Base-by-base conservation (phyloP, 106 monocot species). In the Triglochin maritima region DNA sequence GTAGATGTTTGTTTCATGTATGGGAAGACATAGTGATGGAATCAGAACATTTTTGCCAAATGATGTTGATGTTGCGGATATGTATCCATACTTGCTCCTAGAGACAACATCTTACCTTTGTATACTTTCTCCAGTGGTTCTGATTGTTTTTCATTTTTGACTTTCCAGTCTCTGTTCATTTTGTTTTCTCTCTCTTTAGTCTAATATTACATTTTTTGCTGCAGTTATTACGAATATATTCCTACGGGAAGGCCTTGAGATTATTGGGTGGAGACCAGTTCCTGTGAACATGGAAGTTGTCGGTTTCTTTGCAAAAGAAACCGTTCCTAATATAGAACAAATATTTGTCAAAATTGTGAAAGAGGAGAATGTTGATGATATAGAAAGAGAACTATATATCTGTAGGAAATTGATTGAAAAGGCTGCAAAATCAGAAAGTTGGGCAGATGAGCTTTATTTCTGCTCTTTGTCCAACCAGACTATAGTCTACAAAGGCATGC, bases 401-500 rank as follows among this genome's bases (percentile, higher is more conserved):
- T 87, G 83, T 69, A 74, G 91, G 65, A 96, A 96, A 73, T 69
- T 90, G 47, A 83, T 96, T 59, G 96, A 96, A 60, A 72, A 73
- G 48, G 83, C 82, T 46, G 70, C 74, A 62, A 75, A 69, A 68
- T 77, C 76, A 47, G 81, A 85, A 75, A 67, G 65, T 17, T 96
- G 90, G 96, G 75, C 76, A 12, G 82, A 87, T 66, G 90, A 96
- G 60, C 73, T 96, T 12, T 96, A 96, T 68, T 96, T 96, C 62
- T 96, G 96, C 68, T 88, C 87, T 76, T 76, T 96, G 57, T 96
- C 96, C 47, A 96, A 73, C 78, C 84, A 79, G 71, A 96, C 96
- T 62, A 69, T 96, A 67, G 96, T 96, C 3, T 96, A 96, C 71
- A 96, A 96, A 66, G 96, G 96, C 41, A 96, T 96, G 96, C 90